Conservation (phyloP, 345 rosid species). For the Rhodamnia argentea region DNA sequence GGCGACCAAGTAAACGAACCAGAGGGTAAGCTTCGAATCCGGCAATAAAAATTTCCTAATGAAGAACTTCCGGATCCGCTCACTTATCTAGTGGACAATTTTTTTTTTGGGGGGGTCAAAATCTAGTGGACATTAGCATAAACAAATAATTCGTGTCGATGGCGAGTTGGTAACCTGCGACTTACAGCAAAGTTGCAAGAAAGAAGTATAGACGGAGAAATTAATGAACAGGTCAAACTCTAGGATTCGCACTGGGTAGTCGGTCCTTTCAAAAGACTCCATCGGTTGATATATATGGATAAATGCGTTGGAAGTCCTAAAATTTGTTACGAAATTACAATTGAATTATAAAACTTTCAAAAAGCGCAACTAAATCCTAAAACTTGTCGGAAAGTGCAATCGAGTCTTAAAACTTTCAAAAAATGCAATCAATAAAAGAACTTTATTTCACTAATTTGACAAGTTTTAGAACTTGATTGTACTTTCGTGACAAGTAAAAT, state of each 20-base stretch:
- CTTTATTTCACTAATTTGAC: too few relatives aligned
- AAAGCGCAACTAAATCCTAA: too few relatives aligned
- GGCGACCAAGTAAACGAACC: neutral
- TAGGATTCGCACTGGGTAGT: neutral
- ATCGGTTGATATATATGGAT: neutral
- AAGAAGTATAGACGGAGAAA: neutral
- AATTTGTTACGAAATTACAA: too few relatives aligned
- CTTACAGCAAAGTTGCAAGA: neutral
- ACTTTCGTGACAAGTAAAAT: too few relatives aligned
- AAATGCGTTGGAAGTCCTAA: too few relatives aligned
- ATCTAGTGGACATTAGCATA: neutral
- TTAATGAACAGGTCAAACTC: neutral
- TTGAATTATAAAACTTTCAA: too few relatives aligned
- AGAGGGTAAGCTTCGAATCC: neutral
- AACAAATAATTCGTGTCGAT: neutral
- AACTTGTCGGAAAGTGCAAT: too few relatives aligned
- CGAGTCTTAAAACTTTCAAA: too few relatives aligned
- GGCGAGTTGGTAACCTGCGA: neutral
- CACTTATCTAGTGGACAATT: neutral
- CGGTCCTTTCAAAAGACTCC: neutral
- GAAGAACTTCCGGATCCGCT: neutral
- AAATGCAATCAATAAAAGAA: too few relatives aligned
- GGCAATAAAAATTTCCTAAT: neutral
- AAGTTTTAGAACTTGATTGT: too few relatives aligned
- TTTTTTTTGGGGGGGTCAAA: too few relatives aligned